These are phyloP conservation scores for Candida saitoana DNA, from an alignment of 805 yeast genomes.

Conservation along the genomic window DNA sequence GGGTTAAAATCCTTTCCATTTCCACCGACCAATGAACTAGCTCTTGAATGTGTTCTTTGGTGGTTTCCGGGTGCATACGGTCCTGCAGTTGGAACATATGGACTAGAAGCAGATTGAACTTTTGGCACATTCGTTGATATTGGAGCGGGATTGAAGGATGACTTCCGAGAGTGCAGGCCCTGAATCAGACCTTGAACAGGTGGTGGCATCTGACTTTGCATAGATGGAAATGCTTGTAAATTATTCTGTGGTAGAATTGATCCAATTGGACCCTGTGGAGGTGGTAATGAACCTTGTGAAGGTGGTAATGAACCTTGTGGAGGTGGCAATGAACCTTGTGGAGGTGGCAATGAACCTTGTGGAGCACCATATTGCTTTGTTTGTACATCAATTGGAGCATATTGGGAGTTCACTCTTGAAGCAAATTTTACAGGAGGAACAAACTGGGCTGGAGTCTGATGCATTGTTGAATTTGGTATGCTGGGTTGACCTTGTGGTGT, in stretches of 20 bases:
- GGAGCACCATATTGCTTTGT: slow-evolving; percentile 22
- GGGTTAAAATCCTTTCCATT: slow-evolving; percentile 40
- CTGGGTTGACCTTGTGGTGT: slow-evolving; percentile 7
- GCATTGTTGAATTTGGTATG: background rate
- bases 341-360: slow-evolving; percentile 4
- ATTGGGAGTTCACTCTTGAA: slow-evolving; percentile 4
- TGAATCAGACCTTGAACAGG: background rate
- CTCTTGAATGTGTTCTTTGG: slow-evolving; percentile 35
- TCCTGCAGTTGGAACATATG: slow-evolving; percentile 42
- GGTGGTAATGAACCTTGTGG: slow-evolving; percentile 5
- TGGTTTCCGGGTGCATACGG: slow-evolving; percentile 40
- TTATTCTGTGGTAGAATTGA: slow-evolving; percentile 4
- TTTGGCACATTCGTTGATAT: slow-evolving; percentile 22
- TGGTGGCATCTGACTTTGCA: background rate
- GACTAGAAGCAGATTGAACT: slow-evolving; percentile 25
- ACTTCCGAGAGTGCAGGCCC: slow-evolving; percentile 6
- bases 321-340: slow-evolving; percentile 2
- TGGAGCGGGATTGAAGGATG: slow-evolving; percentile 7
- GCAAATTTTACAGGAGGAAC: slow-evolving; percentile 5
- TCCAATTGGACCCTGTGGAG: slow-evolving; percentile 1
- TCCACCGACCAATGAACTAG: slow-evolving; percentile 37
- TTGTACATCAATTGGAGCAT: slow-evolving; percentile 13
- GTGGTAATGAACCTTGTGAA: slow-evolving; percentile 4
- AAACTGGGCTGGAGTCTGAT: slow-evolving; percentile 13
- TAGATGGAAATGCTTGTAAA: slow-evolving; percentile 7